A percentile compares a stretch with the other conserved stretches of the same genome.
These are phyloP conservation scores for Kurtzmaniella quercitrusa DNA, from an alignment of 1,139 yeast species.

Conservation along the genomic window DNA sequence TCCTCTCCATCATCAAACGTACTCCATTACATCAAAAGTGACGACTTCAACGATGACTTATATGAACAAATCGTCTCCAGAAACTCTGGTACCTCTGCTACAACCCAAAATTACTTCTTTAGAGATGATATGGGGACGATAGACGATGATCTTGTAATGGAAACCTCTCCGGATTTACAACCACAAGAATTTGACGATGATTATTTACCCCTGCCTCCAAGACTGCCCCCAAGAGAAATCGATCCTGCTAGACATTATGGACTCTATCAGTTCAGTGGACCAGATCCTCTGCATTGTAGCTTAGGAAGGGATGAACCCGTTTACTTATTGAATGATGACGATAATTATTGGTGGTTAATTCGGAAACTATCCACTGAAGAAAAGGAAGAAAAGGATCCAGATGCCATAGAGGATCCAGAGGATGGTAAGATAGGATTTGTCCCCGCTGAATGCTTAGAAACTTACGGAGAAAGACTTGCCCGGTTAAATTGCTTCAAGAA, in stretches of 20 bases:
- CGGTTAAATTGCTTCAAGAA: slow-evolving; percentile 89
- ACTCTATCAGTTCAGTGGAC: slow-evolving; percentile 80
- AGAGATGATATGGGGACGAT: slow-evolving; percentile 7
- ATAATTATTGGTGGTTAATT: slow-evolving; percentile 96
- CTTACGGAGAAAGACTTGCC: slow-evolving; percentile 87
- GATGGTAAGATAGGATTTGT: slow-evolving; percentile 80
- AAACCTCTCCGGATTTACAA: background rate
- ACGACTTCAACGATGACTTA: slow-evolving; percentile 9
- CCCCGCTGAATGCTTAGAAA: slow-evolving; percentile 93
- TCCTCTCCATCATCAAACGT: background rate
- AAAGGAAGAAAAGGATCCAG: no score
- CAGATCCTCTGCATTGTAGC: slow-evolving; percentile 90
- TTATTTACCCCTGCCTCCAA: slow-evolving; percentile 60
- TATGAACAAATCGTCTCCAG: slow-evolving; percentile 1
- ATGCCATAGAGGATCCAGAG: slow-evolving; percentile 37
- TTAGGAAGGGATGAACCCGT: slow-evolving; percentile 81
- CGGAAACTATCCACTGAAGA: slow-evolving; percentile 50
- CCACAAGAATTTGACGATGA: slow-evolving; percentile 15
- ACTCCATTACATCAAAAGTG: slow-evolving; percentile 3
- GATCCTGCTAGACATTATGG: slow-evolving; percentile 87
- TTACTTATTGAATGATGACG: slow-evolving; percentile 76
- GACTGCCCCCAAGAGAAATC: slow-evolving; percentile 77
- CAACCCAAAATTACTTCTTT: background rate
- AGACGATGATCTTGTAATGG: slow-evolving; percentile 11
- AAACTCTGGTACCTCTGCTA: background rate